Evolutionary conservation across 192 early-diverging fungal species (phyloP).

Genomic region (Lunasporangiospora selenospora): DNA sequence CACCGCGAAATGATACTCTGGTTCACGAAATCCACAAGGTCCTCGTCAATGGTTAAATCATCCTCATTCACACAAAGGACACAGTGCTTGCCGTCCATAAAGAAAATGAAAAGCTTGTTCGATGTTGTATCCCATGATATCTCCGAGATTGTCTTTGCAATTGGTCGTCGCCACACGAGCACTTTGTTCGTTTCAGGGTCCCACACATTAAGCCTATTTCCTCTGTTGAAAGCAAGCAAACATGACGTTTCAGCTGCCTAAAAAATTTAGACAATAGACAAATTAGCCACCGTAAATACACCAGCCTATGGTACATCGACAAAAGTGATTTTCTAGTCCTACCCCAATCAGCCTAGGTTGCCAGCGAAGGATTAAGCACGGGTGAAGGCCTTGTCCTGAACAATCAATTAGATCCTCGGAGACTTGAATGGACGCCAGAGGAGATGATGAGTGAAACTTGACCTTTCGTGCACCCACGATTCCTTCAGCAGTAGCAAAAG

Average conservation of each 20-base stretch:
- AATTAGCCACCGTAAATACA: too few relatives aligned
- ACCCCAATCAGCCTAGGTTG: constrained; percentile 10
- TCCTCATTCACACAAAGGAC: constrained; percentile 8
- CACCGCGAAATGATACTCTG: constrained; percentile 27
- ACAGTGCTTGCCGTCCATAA: constrained; percentile 45
- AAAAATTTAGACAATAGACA: background rate
- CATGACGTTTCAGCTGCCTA: constrained; percentile 4
- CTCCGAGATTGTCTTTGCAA: constrained; percentile 29
- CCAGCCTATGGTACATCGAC: too few relatives aligned
- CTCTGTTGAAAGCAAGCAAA: constrained; percentile 26
- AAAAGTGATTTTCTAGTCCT: too few relatives aligned
- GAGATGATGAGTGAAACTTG: constrained; percentile 4
- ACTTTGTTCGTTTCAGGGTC: constrained; percentile 4
- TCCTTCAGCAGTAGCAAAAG: constrained; percentile 28
- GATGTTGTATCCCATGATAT: constrained; percentile 24
- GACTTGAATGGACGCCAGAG: constrained; percentile 10
- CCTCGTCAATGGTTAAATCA: constrained; percentile 7
- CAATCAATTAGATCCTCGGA: constrained; percentile 3
- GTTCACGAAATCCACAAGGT: constrained; percentile 12
- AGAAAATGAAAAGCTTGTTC: constrained; percentile 13
- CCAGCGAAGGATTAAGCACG: constrained; percentile 29
- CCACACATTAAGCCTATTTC: constrained; percentile 32
- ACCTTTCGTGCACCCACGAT: constrained; percentile 12
- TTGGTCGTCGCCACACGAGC: constrained; percentile 25
- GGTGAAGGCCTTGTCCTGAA: constrained; percentile 1